A percentile compares a stretch with the other conserved stretches of the same genome.
These are phyloP conservation scores for Penicillium sp. DNA, from an alignment of 2,329 filamentous ascomycete genomes.

Conservation along the genomic window DNA sequence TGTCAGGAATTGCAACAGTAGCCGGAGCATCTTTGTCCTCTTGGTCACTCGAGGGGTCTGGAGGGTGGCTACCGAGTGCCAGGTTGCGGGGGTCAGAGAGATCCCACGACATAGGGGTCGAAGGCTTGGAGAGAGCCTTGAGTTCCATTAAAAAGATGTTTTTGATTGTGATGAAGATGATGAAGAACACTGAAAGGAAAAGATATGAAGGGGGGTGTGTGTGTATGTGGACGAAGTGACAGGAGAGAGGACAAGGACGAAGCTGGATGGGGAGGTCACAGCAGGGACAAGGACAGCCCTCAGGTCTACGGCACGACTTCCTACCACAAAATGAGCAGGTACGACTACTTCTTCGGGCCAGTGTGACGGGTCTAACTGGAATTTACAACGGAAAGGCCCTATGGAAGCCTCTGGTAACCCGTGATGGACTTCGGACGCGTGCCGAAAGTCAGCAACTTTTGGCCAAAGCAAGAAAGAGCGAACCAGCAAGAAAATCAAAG, in stretches of 20 bases:
- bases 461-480: background rate
- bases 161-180: background rate
- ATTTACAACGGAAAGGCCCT: background rate
- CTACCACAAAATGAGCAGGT: background rate
- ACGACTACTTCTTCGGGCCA: background rate
- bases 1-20: background rate
- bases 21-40: conserved; percentile 14
- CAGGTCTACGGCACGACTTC: background rate
- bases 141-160: background rate
- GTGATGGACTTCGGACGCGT: background rate
- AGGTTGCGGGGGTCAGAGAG: conserved; percentile 4
- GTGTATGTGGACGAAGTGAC: conserved; percentile 5
- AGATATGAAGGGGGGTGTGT: background rate
- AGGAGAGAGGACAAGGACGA: background rate
- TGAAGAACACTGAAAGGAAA: conserved; percentile 1
- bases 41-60: background rate
- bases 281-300: background rate
- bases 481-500: background rate
- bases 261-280: background rate
- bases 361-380: background rate
- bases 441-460: background rate
- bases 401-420: background rate
- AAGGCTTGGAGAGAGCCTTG: background rate
- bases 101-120: background rate
- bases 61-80: conserved; percentile 9